Evolutionary conservation across 352 stramenopile genomes (phyloP).

Genomic region (Phytophthora macrochlamydospora): DNA sequence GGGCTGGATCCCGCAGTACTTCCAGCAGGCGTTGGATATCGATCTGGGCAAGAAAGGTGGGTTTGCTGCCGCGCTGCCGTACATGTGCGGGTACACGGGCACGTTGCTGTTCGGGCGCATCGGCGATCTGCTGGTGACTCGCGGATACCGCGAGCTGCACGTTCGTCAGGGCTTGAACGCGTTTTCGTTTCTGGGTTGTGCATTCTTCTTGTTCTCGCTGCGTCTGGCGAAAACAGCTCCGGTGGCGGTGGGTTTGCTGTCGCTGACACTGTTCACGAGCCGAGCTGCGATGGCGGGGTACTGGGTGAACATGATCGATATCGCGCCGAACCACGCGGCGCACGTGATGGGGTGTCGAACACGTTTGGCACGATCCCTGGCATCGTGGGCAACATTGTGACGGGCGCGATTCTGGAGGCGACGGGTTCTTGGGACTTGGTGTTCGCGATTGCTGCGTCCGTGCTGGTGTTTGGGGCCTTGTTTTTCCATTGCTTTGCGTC

Average conservation of each 20-base stretch:
- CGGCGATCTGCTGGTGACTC: constrained; percentile 69
- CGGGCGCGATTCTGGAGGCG: constrained; percentile 73
- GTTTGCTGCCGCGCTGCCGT: constrained; percentile 71
- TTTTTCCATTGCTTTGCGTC: constrained; percentile 83
- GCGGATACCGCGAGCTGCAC: constrained; percentile 67
- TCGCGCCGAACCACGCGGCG: constrained; percentile 75
- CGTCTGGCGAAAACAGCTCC: constrained; percentile 63
- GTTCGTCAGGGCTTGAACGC: constrained; percentile 83
- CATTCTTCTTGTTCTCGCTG: constrained; percentile 72
- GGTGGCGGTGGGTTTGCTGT: constrained; percentile 68
- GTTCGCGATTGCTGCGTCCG: constrained; percentile 74
- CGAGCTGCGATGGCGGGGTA: constrained; percentile 80
- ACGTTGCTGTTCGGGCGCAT: constrained; percentile 75
- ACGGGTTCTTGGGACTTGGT: constrained; percentile 84
- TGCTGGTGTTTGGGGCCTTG: constrained; percentile 70
- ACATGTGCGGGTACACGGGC: constrained; percentile 79
- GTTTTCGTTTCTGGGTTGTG: constrained; percentile 73
- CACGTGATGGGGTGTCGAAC: constrained; percentile 90
- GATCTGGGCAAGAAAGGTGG: constrained; percentile 72
- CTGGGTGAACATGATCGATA: constrained; percentile 93
- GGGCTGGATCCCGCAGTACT: constrained; percentile 90
- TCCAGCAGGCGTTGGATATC: constrained; percentile 77
- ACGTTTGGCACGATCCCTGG: constrained; percentile 85
- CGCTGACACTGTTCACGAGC: constrained; percentile 76
- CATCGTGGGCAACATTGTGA: constrained; percentile 87